phyloP scores from a whole-genome alignment of 306 rosid genomes.

The Quercus suber region DNA sequence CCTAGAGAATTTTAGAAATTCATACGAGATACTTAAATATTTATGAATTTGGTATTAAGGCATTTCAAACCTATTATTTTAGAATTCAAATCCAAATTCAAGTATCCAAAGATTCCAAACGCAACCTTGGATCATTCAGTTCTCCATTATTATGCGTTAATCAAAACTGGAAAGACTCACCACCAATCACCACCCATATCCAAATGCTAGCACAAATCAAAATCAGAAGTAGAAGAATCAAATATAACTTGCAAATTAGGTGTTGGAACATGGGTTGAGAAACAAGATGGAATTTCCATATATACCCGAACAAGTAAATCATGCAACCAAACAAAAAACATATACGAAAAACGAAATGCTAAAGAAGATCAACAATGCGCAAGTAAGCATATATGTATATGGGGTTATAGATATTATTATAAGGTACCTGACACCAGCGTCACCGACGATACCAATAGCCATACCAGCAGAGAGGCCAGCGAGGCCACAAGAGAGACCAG shows the following conservation, averaged over 20 bases:
- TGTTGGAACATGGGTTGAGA: background rate
- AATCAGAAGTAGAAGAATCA: background rate
- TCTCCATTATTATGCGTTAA: too few species aligned
- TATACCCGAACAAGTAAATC: background rate
- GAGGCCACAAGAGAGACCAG: slow-evolving; percentile 62
- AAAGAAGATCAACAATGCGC: background rate
- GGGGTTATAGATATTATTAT: background rate
- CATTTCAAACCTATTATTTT: too few species aligned
- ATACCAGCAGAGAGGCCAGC: slow-evolving; percentile 65
- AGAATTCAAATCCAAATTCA: too few species aligned
- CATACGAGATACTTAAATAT: too few species aligned
- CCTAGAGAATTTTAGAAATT: too few species aligned
- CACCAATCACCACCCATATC: background rate
- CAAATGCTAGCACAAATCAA: background rate
- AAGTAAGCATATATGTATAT: background rate
- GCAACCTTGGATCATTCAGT: background rate
- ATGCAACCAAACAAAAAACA: background rate
- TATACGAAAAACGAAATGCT: background rate
- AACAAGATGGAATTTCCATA: background rate
- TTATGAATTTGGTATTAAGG: too few species aligned
- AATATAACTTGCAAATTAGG: background rate
- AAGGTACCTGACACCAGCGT: slow-evolving; percentile 55
- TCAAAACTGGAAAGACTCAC: background rate
- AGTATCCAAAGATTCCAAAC: too few species aligned
- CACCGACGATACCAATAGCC: slow-evolving; percentile 68